A percentile compares a stretch with the other conserved stretches of the same genome.
These are phyloP conservation scores for Hibiscus syriacus DNA, from an alignment of 345 rosid species.

Conservation along the genomic window DNA sequence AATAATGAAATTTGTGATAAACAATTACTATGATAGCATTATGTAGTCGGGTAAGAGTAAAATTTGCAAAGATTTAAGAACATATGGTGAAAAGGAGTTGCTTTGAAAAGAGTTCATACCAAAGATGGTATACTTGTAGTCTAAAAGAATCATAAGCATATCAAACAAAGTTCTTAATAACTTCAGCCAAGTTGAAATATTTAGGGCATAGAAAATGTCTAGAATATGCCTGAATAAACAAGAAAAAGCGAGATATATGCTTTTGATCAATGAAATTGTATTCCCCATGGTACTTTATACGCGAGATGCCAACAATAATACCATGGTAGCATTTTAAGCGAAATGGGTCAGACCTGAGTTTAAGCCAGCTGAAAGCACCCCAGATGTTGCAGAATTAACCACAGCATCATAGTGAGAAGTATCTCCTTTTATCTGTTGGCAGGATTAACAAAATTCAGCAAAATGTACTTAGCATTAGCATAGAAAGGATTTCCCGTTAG, in stretches of 20 bases:
- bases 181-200: neutral
- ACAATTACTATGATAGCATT: neutral
- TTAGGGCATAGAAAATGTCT: neutral
- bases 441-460: conserved; percentile 13
- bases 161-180: neutral
- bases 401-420: conserved; percentile 96
- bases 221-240: neutral
- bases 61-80: neutral
- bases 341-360: conserved; percentile 54
- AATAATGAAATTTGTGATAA: neutral
- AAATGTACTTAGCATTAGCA: neutral
- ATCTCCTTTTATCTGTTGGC: conserved; percentile 80
- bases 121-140: neutral
- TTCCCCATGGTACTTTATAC: neutral
- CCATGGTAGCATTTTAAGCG: neutral
- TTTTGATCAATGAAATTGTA: neutral
- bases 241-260: neutral
- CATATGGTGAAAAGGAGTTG: neutral
- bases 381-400: conserved; percentile 91
- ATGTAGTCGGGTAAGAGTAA: neutral
- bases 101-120: neutral
- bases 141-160: neutral
- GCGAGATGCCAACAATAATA: neutral
- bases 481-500: neutral
- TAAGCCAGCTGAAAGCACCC: conserved; percentile 93